Conservation (phyloP, 129 eudicot genomes). For the Flaveria robusta region DNA sequence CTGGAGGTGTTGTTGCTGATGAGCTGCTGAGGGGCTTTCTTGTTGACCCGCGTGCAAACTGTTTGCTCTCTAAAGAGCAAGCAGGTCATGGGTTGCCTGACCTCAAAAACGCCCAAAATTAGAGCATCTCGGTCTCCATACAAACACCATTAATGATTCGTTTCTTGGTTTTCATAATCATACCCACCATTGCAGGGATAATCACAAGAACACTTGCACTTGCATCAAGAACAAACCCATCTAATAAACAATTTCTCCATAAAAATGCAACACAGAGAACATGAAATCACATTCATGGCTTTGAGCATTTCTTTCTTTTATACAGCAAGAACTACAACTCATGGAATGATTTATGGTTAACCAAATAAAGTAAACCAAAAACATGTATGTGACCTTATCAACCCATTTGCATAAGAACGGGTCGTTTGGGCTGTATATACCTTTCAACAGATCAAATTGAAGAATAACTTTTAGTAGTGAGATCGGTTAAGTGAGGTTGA, state of each 20-base stretch:
- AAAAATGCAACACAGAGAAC: not conserved
- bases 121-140: not conserved
- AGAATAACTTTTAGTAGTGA: not conserved
- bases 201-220: not conserved
- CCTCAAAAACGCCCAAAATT: no score
- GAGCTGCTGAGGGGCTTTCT: no score
- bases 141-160: not conserved
- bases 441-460: not conserved
- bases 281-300: not conserved
- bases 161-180: not conserved
- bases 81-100: no score
- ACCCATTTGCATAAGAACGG: not conserved
- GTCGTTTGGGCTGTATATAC: not conserved
- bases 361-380: not conserved
- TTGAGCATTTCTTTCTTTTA: not conserved
- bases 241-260: not conserved
- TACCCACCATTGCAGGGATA: not conserved
- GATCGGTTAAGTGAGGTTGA: not conserved
- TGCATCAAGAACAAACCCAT: not conserved
- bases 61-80: no score
- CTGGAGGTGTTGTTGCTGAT: no score
- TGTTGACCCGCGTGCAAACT: no score
- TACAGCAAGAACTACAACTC: not conserved
- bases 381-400: not conserved
- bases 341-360: not conserved